Percentiles rank a stretch among this genome's conserved stretches.
These are phyloP conservation scores for Didymella arachidicola DNA, from an alignment of 2,329 filamentous ascomycete species.

Conservation along the genomic window DNA sequence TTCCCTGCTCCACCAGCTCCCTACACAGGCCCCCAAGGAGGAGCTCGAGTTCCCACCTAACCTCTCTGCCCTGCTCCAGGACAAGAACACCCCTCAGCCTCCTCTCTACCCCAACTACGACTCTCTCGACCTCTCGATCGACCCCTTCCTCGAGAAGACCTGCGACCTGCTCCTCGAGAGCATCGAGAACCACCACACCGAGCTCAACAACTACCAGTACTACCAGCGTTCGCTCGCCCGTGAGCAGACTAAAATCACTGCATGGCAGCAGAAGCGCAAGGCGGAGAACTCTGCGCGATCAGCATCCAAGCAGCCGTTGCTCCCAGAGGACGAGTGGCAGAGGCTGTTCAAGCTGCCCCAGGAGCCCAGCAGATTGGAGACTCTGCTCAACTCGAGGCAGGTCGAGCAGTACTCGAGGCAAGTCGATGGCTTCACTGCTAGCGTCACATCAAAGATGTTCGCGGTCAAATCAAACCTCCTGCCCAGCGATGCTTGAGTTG, in stretches of 20 bases:
- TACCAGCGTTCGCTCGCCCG: conserved; percentile 93
- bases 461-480: conserved; percentile 78
- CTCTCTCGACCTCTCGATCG: conserved; percentile 88
- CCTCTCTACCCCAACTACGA: conserved; percentile 90
- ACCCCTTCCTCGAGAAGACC: conserved; percentile 98
- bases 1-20: conserved; percentile 91
- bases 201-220: conserved; percentile 98
- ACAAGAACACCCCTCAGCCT: conserved; percentile 63
- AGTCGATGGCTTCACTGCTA: conserved; percentile 93
- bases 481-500: conserved; percentile 57
- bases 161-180: conserved; percentile 94
- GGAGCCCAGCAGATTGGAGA: conserved; percentile 91
- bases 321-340: conserved; percentile 98
- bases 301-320: conserved; percentile 83
- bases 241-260: conserved; percentile 94
- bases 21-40: conserved; percentile 68
- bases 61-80: conserved; percentile 76
- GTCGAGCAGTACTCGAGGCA: conserved; percentile 98
- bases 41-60: conserved; percentile 80
- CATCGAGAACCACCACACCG: conserved; percentile 97
- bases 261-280: conserved; percentile 97
- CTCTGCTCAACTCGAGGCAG: conserved; percentile 92
- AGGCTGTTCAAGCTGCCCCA: conserved; percentile 96
- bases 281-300: conserved; percentile 87
- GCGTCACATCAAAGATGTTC: conserved; percentile 96